Conservation (phyloP, 495 filamentous ascomycete genomes). For the Tuber calosporum region DNA sequence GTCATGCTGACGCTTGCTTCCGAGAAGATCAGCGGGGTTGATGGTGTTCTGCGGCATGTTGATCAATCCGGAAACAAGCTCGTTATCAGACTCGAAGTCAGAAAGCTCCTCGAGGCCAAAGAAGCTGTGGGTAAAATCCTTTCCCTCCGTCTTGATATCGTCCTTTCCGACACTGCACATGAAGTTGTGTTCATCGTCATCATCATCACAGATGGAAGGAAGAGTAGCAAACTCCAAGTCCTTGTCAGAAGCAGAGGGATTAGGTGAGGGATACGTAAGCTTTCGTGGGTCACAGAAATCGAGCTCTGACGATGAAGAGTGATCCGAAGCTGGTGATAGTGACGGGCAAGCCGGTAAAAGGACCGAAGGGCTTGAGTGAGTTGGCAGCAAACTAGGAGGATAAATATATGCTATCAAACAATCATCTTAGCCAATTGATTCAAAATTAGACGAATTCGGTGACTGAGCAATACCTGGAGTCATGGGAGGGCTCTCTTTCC, state of each 20-base stretch:
- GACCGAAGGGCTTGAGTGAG: slow-evolving; percentile 33
- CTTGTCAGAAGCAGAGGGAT: slow-evolving; percentile 47
- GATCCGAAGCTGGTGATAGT: slow-evolving; percentile 67
- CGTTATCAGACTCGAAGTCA: slow-evolving; percentile 88
- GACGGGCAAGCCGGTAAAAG: slow-evolving; percentile 66
- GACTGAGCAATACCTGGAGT: slow-evolving; percentile 70
- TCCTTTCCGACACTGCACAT: slow-evolving; percentile 56
- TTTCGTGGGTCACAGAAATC: slow-evolving; percentile 93
- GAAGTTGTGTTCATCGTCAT: slow-evolving; percentile 71
- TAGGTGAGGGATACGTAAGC: slow-evolving; percentile 66
- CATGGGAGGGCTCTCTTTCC: slow-evolving; percentile 59
- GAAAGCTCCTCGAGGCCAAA: slow-evolving; percentile 73
- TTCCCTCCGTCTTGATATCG: slow-evolving; percentile 49
- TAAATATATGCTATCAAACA: slow-evolving; percentile 32
- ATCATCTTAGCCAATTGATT: slow-evolving; percentile 25
- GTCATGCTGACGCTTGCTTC: slow-evolving; percentile 71
- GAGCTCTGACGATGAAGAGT: slow-evolving; percentile 67
- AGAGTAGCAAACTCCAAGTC: slow-evolving; percentile 62
- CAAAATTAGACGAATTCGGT: slow-evolving; percentile 30
- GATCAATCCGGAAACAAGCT: slow-evolving; percentile 70
- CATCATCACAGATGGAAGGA: slow-evolving; percentile 51
- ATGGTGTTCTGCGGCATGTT: slow-evolving; percentile 54
- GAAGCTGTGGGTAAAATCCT: slow-evolving; percentile 52
- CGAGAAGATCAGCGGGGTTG: slow-evolving; percentile 56
- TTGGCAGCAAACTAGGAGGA: slow-evolving; percentile 35